A percentile compares a stretch with the other conserved stretches of the same genome.
Evolutionary conservation across 2,329 filamentous ascomycete species (phyloP).

Genomic region (Fusarium keratoplasticum): DNA sequence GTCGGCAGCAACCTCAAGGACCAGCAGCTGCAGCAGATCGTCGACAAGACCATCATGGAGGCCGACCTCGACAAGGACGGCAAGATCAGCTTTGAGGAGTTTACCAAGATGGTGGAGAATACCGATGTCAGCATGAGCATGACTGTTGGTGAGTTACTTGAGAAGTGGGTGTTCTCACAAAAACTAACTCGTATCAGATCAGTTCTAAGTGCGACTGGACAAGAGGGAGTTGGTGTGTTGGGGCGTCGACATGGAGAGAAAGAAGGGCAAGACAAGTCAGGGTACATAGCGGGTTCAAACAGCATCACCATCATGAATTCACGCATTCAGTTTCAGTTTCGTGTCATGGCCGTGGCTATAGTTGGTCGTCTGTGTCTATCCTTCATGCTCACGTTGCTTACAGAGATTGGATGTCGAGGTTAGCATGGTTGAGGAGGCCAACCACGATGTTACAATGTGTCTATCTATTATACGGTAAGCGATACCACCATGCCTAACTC

Average conservation of each 20-base stretch:
- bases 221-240: conserved; percentile 7
- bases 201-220: conserved; percentile 31
- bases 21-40: conserved; percentile 98
- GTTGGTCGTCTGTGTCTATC: background rate
- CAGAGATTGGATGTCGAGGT: background rate
- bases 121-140: conserved; percentile 83
- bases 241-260: conserved; percentile 9
- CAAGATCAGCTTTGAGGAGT: conserved; percentile 99
- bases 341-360: background rate
- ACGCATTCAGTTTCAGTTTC: conserved; percentile 32
- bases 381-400: background rate
- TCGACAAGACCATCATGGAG: conserved; percentile 99
- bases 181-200: conserved; percentile 32
- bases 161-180: background rate
- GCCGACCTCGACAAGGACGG: conserved; percentile 95
- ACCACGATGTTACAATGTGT: background rate
- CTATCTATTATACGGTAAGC: rapidly evolving
- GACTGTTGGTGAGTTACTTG: conserved; percentile 70
- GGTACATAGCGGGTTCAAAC: conserved; percentile 40
- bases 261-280: conserved; percentile 12
- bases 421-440: background rate
- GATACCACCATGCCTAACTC: background rate
- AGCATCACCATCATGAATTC: conserved; percentile 43
- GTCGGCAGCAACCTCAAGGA: conserved; percentile 99
- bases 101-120: conserved; percentile 98